Percentiles rank a stretch among this genome's conserved stretches.
Evolutionary conservation across 306 rosid genomes (phyloP).

Genomic region (Ormosia semicastrata): DNA sequence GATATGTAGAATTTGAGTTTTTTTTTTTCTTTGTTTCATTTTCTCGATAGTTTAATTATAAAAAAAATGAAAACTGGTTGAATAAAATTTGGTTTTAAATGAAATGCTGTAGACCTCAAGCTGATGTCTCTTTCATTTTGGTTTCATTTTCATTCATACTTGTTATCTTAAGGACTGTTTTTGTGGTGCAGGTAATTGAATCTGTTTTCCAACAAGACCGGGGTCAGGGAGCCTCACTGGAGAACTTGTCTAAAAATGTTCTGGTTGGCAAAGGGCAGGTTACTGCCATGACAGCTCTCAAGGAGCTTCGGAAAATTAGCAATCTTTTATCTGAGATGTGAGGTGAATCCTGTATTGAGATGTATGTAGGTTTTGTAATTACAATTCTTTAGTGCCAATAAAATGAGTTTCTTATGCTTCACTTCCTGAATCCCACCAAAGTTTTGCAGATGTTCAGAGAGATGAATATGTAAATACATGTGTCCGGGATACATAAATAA

Average conservation of each 20-base stretch:
- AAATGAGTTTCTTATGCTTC: slow-evolving; percentile 26
- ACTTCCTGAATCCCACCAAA: slow-evolving; percentile 12
- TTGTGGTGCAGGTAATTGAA: slow-evolving; percentile 69
- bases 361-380: slow-evolving; percentile 75
- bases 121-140: neutral
- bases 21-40: neutral
- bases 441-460: slow-evolving; percentile 34
- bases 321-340: slow-evolving; percentile 94
- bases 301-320: slow-evolving; percentile 95
- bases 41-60: neutral
- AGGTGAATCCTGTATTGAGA: slow-evolving; percentile 32
- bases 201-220: slow-evolving; percentile 82
- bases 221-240: slow-evolving; percentile 56
- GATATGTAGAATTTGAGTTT: neutral
- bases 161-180: neutral
- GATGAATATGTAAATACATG: slow-evolving; percentile 42
- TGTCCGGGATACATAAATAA: slow-evolving; percentile 9
- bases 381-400: slow-evolving; percentile 52
- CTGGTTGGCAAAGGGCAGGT: slow-evolving; percentile 91
- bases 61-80: neutral
- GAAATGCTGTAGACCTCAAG: slow-evolving; percentile 1
- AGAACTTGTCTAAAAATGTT: slow-evolving; percentile 57
- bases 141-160: neutral
- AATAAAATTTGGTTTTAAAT: neutral
- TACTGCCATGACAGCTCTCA: slow-evolving; percentile 88